Percentiles rank a stretch among this genome's conserved stretches.
phyloP scores from a whole-genome alignment of 345 rosid species.

The Cardamine chenopodiifolia region DNA sequence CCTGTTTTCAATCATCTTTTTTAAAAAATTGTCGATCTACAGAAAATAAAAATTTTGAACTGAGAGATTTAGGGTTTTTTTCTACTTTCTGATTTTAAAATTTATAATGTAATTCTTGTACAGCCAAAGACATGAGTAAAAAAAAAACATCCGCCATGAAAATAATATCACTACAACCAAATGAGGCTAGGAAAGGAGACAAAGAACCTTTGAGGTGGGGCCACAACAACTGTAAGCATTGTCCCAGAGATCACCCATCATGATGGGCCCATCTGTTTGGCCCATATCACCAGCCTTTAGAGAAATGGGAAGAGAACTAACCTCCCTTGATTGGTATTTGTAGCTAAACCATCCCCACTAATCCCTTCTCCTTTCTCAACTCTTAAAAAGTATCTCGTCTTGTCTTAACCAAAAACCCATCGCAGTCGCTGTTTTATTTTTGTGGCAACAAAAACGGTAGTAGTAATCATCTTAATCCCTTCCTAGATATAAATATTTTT shows the following conservation, averaged over 20 bases:
- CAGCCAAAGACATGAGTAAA: neutral
- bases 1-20: too few species aligned
- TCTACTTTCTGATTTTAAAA: neutral
- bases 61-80: neutral
- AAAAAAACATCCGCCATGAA: neutral
- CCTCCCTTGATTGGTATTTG: neutral
- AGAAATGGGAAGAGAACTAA: constrained; percentile 2
- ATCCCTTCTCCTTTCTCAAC: constrained; percentile 12
- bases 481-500: neutral
- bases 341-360: neutral
- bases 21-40: too few species aligned
- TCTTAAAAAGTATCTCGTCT: constrained; percentile 14
- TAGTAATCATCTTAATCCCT: neutral
- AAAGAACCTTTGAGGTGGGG: constrained; percentile 30
- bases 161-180: constrained; percentile 21
- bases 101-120: neutral
- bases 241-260: constrained; percentile 44
- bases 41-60: neutral
- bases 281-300: constrained; percentile 39
- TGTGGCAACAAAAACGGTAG: neutral
- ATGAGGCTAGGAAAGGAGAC: constrained; percentile 32
- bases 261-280: constrained; percentile 38
- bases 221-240: constrained; percentile 30
- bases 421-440: neutral
- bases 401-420: constrained; percentile 32